Evolutionary conservation across 2,329 filamentous ascomycete genomes (phyloP), one percentile per base, ranked within the genome.

Genomic region (Orbilia brochopaga): DNA sequence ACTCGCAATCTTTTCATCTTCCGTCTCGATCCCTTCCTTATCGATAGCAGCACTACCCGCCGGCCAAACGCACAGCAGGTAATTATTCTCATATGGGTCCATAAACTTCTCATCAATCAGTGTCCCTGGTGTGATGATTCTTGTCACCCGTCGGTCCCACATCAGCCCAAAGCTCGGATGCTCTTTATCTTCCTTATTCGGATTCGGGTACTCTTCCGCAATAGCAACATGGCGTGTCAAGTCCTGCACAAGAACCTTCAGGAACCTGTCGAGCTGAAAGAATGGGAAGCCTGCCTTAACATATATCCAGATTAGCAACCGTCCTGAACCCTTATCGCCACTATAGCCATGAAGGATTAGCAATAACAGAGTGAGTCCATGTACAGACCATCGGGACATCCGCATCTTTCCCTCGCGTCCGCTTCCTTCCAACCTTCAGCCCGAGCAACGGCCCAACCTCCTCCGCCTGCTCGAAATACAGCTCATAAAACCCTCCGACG

Each of bases 91-190:
- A 78, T 90, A 93, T 0, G 92, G 91, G 78, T 97, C 91, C 83
- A 99, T 92, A 79, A 97, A 99, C 76, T 92, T 92, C 80, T 99
- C 94, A 79, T 99, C 94, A 75, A 99, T 96, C 60, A 99, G 83
- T 1, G 94, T 99, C 19, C 94, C 94, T 0, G 94, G 92, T 0
- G 94, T 97, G 77, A 99, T 87, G 75, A 99, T 88, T 65, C 94
- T 88, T 17, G 90, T 86, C 13, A 99, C 91, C 75, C 84, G 87
- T 24, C 94, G 88, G 78, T 95, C 90, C 79, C 94, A 95, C 82
- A 93, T 83, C 74, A 93, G 81, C 2, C 91, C 91, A 13, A 90
- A 90, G 52, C 74, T 74, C 30, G 72, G 60, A 10, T 74, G 74
- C 3, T 74, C 88, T 81, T 79, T 86, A 91, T 63, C 86, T 17